phyloP scores from a whole-genome alignment of 441 rosid genomes.

The Croton laevigatus region DNA sequence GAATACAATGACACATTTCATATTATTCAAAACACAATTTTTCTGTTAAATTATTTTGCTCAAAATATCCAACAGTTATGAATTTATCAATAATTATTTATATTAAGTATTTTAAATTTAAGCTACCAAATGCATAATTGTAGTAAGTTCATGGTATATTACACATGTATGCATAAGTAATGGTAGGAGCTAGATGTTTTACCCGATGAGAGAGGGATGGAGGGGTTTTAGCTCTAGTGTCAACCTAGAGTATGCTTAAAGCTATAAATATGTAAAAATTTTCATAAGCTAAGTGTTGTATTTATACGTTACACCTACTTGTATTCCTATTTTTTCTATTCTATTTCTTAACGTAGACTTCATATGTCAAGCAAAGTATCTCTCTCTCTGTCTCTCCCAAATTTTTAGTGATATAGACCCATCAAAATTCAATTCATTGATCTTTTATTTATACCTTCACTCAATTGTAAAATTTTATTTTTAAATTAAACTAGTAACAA shows the following conservation, averaged over 20 bases:
- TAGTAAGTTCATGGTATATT: too few relatives aligned
- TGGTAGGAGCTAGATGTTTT: conserved; percentile 35
- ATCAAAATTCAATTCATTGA: too few relatives aligned
- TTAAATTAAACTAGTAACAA: too few relatives aligned
- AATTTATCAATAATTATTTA: too few relatives aligned
- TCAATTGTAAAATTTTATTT: too few relatives aligned
- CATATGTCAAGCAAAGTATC: conserved; percentile 12
- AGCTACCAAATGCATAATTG: too few relatives aligned
- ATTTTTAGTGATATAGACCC: neutral
- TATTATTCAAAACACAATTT: too few relatives aligned
- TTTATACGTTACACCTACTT: conserved; percentile 20
- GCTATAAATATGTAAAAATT: conserved; percentile 19
- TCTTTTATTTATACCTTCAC: too few relatives aligned
- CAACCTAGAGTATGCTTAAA: conserved; percentile 48
- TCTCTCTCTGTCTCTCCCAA: neutral
- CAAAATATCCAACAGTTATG: too few relatives aligned
- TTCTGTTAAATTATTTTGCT: too few relatives aligned
- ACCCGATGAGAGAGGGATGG: conserved; percentile 30
- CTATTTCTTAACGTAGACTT: conserved; percentile 39
- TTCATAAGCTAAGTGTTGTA: neutral
- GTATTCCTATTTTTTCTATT: neutral
- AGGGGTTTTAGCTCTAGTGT: conserved; percentile 36
- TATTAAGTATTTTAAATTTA: too few relatives aligned
- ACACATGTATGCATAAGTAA: conserved; percentile 7
- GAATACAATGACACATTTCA: too few relatives aligned